A percentile compares a stretch with the other conserved stretches of the same genome.
Evolutionary conservation across 2,329 filamentous ascomycete species (phyloP).

Genomic region (Calonectria hongkongensis): DNA sequence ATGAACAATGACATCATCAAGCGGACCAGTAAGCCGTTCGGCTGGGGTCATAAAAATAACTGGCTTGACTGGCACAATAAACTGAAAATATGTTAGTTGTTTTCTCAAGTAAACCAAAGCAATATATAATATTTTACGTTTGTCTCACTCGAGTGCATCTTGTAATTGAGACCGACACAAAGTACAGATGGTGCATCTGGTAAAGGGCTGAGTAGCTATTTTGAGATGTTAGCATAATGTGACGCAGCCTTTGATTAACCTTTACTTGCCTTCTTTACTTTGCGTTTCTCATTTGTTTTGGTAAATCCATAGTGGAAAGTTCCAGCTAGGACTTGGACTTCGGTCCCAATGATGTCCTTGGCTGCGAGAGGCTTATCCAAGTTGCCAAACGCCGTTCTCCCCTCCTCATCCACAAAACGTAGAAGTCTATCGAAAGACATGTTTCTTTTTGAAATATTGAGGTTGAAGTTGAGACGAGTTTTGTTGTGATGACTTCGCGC

Average conservation of each 20-base stretch:
- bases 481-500: not conserved
- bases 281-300: not conserved
- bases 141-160: slow-evolving; percentile 8
- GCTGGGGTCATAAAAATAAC: slow-evolving; percentile 14
- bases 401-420: slow-evolving; percentile 8
- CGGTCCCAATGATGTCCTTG: slow-evolving; percentile 2
- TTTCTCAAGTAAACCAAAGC: not conserved
- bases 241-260: accelerated
- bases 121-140: not conserved
- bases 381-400: not conserved
- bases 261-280: not conserved
- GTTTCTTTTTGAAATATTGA: not conserved
- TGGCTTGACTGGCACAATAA: not conserved
- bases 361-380: slow-evolving; percentile 13
- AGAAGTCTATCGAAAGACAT: slow-evolving; percentile 16
- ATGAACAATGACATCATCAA: slow-evolving; percentile 8
- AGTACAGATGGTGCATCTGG: not conserved
- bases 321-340: slow-evolving; percentile 6
- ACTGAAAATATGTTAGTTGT: not conserved
- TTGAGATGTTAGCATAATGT: not conserved
- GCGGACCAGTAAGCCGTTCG: not conserved
- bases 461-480: too few relatives aligned
- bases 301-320: slow-evolving; percentile 8
- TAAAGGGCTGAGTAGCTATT: slow-evolving; percentile 3
- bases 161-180: slow-evolving; percentile 7